Percentiles rank a stretch among this genome's conserved stretches.
phyloP scores from a whole-genome alignment of 768 basidiomycete species.

The Tricholoma saponaceum region DNA sequence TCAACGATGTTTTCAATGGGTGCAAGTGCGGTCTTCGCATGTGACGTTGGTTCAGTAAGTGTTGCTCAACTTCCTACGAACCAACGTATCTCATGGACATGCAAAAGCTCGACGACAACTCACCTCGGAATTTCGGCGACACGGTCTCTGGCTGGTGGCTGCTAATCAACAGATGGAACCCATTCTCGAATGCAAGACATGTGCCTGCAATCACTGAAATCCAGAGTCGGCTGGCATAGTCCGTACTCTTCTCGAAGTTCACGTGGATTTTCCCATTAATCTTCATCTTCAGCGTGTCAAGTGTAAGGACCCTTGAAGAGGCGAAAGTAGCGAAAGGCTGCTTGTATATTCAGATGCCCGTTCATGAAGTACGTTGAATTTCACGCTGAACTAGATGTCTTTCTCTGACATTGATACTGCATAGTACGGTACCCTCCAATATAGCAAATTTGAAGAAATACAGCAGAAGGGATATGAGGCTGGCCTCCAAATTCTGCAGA shows the following conservation, averaged over 20 bases:
- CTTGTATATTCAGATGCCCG: conserved; percentile 92
- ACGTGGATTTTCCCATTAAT: conserved; percentile 4
- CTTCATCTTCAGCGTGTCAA: conserved; percentile 69
- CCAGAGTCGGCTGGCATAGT: conserved; percentile 94
- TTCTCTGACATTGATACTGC: not conserved
- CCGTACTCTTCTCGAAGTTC: conserved; percentile 27
- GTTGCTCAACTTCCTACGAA: not conserved
- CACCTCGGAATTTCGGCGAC: conserved; percentile 92
- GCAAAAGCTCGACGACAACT: conserved; percentile 84
- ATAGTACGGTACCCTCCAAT: conserved; percentile 89
- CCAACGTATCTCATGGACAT: not conserved
- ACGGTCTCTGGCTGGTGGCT: conserved; percentile 97
- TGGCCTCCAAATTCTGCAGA: conserved; percentile 63
- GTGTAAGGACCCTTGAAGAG: conserved; percentile 91
- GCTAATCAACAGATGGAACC: conserved; percentile 89
- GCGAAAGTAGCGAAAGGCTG: conserved; percentile 89
- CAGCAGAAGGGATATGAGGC: conserved; percentile 76
- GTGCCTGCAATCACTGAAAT: conserved; percentile 92
- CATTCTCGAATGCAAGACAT: conserved; percentile 71
- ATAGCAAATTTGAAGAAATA: conserved; percentile 86
- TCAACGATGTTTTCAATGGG: conserved; percentile 91
- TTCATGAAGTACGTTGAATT: conserved; percentile 64
- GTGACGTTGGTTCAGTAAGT: conserved; percentile 86
- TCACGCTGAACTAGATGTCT: not conserved
- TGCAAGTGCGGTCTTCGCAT: conserved; percentile 85